These are phyloP conservation scores for Aphanomyces invadans DNA, from an alignment of 352 stramenopile genomes.

Conservation along the genomic window DNA sequence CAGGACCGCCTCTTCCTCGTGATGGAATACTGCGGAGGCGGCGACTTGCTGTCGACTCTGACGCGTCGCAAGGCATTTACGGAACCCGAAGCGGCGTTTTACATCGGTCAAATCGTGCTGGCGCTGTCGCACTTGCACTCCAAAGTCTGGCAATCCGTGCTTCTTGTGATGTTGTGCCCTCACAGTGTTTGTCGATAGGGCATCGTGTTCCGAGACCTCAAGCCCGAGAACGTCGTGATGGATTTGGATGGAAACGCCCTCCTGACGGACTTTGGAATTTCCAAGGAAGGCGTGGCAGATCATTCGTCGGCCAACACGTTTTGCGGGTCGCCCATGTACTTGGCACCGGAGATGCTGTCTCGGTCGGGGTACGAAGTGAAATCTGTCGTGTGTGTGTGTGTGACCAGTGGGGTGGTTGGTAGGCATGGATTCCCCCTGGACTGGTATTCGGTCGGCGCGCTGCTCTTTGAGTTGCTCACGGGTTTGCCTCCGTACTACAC, in stretches of 20 bases:
- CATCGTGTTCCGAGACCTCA: constrained; percentile 83
- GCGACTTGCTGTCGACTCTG: constrained; percentile 65
- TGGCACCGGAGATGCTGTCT: constrained; percentile 76
- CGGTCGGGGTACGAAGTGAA: constrained; percentile 40
- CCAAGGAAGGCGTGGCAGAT: constrained; percentile 81
- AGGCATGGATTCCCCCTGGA: constrained; percentile 73
- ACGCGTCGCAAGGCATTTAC: constrained; percentile 76
- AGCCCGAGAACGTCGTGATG: constrained; percentile 83
- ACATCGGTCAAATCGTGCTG: constrained; percentile 77
- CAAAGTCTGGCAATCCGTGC: constrained; percentile 21
- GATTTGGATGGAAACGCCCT: constrained; percentile 74
- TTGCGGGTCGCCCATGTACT: constrained; percentile 80
- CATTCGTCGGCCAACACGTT: constrained; percentile 82
- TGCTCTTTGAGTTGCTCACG: constrained; percentile 78
- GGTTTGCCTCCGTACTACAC: constrained; percentile 80
- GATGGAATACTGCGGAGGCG: constrained; percentile 81
- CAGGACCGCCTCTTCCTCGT: constrained; percentile 76
- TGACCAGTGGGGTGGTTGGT: no score
- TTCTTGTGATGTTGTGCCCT: no score
- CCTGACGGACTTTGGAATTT: constrained; percentile 81
- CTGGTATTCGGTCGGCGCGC: constrained; percentile 76
- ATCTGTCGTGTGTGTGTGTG: background rate
- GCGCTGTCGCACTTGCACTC: constrained; percentile 77
- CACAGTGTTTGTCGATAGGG: no score
- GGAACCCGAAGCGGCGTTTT: constrained; percentile 69